These are phyloP conservation scores for Tricholoma matsutake DNA, from an alignment of 768 basidiomycete species.

Conservation along the genomic window DNA sequence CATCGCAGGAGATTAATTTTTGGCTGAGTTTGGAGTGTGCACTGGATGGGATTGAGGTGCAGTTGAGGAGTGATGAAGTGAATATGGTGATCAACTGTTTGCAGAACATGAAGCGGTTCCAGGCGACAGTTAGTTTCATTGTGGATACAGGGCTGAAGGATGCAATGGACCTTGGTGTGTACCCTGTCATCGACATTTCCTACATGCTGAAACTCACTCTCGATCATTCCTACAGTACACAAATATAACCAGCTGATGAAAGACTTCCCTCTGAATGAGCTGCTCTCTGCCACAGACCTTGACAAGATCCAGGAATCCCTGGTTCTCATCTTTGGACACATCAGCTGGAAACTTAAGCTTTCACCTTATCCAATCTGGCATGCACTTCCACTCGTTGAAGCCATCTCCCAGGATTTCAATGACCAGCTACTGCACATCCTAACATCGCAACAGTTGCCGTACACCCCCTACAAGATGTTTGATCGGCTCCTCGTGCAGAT, in stretches of 20 bases:
- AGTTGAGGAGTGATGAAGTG: constrained; percentile 89
- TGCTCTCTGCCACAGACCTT: constrained; percentile 95
- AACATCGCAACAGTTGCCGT: constrained; percentile 51
- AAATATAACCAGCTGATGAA: constrained; percentile 99
- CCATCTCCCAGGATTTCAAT: constrained; percentile 96
- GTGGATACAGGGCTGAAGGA: constrained; percentile 97
- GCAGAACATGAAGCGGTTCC: constrained; percentile 94
- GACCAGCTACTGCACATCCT: constrained; percentile 73
- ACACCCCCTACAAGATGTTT: constrained; percentile 91
- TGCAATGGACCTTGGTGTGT: constrained; percentile 79
- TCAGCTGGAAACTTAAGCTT: constrained; percentile 92
- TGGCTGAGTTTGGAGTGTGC: constrained; percentile 95
- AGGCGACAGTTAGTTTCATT: constrained; percentile 95
- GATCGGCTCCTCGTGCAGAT: constrained; percentile 85
- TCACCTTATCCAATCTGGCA: constrained; percentile 96
- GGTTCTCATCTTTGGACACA: constrained; percentile 82
- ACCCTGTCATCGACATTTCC: neutral
- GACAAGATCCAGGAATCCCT: constrained; percentile 92
- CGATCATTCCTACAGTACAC: constrained; percentile 92
- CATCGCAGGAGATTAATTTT: constrained; percentile 98
- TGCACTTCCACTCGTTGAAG: constrained; percentile 93
- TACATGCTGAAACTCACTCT: constrained; percentile 29
- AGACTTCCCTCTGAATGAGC: constrained; percentile 95
- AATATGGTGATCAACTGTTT: constrained; percentile 91
- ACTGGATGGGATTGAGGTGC: constrained; percentile 88